phyloP scores from a whole-genome alignment of 1,139 yeast species.

The Chernovozyma aurita region DNA sequence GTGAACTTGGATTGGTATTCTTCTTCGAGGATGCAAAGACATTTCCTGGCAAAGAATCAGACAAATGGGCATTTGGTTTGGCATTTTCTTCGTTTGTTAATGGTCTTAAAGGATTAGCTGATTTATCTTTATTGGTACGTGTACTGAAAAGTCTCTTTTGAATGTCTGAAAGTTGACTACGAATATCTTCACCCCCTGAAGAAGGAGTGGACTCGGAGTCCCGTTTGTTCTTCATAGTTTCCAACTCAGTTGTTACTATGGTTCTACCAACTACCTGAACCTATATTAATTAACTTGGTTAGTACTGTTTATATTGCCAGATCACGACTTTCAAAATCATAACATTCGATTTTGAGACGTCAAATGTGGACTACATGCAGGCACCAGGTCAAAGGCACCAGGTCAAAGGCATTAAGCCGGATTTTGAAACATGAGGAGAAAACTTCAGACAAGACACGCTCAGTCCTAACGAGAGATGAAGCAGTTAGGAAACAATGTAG shows the following conservation, averaged over 20 bases:
- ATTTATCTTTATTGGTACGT: conserved; percentile 1
- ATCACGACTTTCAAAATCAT: conserved; percentile 3
- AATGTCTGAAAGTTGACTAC: conserved; percentile 58
- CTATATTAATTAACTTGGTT: too few species aligned
- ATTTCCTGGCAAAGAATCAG: neutral
- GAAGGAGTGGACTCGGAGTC: neutral
- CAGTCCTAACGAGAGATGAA: too few species aligned
- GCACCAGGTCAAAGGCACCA: too few species aligned
- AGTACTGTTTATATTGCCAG: too few species aligned
- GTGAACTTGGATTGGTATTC: conserved; percentile 2
- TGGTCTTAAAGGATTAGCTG: conserved; percentile 12
- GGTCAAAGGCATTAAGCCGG: too few species aligned
- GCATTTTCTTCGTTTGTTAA: conserved; percentile 14
- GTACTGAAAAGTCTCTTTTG: conserved; percentile 47
- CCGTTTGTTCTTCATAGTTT: neutral
- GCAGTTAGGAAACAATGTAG: conserved; percentile 1
- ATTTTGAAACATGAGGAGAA: neutral
- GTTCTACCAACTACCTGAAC: too few species aligned
- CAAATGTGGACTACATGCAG: neutral
- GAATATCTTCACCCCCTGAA: conserved; percentile 38
- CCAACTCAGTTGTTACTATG: too few species aligned
- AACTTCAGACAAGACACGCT: neutral
- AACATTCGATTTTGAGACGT: conserved; percentile 6
- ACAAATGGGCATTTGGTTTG: neutral
- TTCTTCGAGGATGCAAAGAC: too few species aligned